Base-by-base conservation (phyloP, 2,329 filamentous ascomycete genomes). In the Calonectria hongkongensis region DNA sequence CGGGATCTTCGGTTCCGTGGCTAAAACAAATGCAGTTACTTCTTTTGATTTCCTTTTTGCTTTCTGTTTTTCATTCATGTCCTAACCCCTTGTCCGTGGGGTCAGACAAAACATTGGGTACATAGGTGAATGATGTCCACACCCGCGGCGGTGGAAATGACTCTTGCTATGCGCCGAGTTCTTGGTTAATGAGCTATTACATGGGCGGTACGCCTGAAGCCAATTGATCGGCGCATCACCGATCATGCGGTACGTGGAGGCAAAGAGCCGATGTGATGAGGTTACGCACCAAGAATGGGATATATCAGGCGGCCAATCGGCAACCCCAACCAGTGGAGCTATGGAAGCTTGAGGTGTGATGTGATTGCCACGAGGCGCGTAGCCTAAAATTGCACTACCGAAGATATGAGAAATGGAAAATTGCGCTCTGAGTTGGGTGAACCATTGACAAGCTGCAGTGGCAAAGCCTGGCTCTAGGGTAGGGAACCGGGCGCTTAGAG, bases 401-500 rank as follows among this genome's bases (percentile, higher is more conserved):
- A 21, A 21, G 56, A 66, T 8, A 30, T 39, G 47, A 66, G 10
- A 15, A 33, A 28, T 43, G 27, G 27, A 27, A 66, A 10, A 69
- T 68, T 63, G 25, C 48, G 27, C 36, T 21, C 16, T 21, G 3
- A 28, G 56, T 3, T 1, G 47, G 66, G 66, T 47, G 30, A 47
- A 36, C 66, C 56, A 69, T 36, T 69, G 13, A 58, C 8, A 48
- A 43, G 10, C 21, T 21, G 33, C n/a, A 50, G 28, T 43, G n/a
- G 41, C 6, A 7, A 51, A 45, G 25, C 45, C 28, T 28, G 21
- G 33, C 27, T 71, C n/a, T 48, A 72, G 70, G 70, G 70, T 66
- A 72, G 16, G 13, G 41, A 27, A 7, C 13, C 28, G n/a, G 71
- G 71, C 71, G 71, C 58, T 65, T 70, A 73, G 21, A 18, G 39